Evolutionary conservation across 805 yeast species (phyloP).

Genomic region (Kockiozyma suomiensis): DNA sequence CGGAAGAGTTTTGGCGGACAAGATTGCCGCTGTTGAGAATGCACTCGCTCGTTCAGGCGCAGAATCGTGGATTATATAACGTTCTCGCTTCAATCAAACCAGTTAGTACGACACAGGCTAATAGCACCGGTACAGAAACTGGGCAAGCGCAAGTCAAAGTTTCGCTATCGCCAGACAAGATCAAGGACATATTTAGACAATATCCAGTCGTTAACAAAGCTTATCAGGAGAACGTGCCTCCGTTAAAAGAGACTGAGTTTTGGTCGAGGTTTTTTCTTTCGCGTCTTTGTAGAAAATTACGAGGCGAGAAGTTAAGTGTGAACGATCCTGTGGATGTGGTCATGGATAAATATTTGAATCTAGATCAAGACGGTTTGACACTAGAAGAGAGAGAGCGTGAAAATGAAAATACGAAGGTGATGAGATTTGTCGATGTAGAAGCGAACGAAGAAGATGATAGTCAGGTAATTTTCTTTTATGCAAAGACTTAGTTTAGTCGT

Average conservation of each 20-base stretch:
- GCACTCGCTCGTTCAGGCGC: slow-evolving; percentile 79
- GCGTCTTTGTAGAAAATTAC: slow-evolving; percentile 76
- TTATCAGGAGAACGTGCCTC: slow-evolving; percentile 87
- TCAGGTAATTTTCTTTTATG: slow-evolving; percentile 12
- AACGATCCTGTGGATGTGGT: slow-evolving; percentile 82
- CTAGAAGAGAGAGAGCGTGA: slow-evolving; percentile 24
- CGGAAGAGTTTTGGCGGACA: slow-evolving; percentile 53
- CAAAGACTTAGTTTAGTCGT: background rate
- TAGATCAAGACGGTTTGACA: slow-evolving; percentile 60
- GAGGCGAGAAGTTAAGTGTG: slow-evolving; percentile 81
- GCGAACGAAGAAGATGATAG: slow-evolving; percentile 72
- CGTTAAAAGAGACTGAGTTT: slow-evolving; percentile 84
- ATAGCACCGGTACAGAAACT: slow-evolving; percentile 50
- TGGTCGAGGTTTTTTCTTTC: slow-evolving; percentile 97
- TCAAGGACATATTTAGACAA: slow-evolving; percentile 84
- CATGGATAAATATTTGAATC: slow-evolving; percentile 77
- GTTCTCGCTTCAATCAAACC: slow-evolving; percentile 93
- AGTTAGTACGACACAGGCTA: slow-evolving; percentile 73
- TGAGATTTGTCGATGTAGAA: slow-evolving; percentile 71
- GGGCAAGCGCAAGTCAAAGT: slow-evolving; percentile 70
- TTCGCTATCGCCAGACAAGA: slow-evolving; percentile 85
- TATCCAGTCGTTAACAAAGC: slow-evolving; percentile 91
- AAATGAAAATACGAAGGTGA: slow-evolving; percentile 50
- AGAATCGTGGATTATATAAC: slow-evolving; percentile 89
- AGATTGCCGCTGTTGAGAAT: slow-evolving; percentile 68